Evolutionary conservation across 164 flowering plant species (phyloP), one percentile per base, ranked within the genome.

Genomic region (Saururus chinensis): DNA sequence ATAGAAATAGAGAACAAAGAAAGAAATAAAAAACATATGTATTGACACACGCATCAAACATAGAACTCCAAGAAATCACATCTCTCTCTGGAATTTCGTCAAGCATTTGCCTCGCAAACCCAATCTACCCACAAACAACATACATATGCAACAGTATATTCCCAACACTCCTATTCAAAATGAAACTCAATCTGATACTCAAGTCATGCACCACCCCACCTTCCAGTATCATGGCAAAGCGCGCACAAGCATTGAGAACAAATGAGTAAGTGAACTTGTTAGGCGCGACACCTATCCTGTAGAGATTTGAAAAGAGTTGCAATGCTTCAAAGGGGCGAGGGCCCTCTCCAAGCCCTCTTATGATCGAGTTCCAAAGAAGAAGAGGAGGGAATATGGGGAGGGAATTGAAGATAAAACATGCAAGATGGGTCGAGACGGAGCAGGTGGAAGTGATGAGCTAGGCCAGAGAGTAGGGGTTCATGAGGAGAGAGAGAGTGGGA

Each of bases 31-130:
- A n/a, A n/a, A 55, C 60, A 24, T 73, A 80, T 80, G 84, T 77
- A 53, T 76, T 64, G 64, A 74, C 77, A 53, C 70, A 82, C 49
- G 73, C 84, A 0, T 77, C 84, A 61, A 81, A 72, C 84, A 85
- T 72, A 35, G 88, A 78, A 52, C 81, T 83, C 91, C 91, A 85
- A 53, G 88, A 77, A 60, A 75, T 84, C 30, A 80, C 80, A 66
- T 77, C 79, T 66, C 79, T 78, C 51, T 68, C 68, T 67, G 63
- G 51, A 83, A 85, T 80, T 76, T 79, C 84, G 51, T 80, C 86
- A 57, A 83, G 81, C 80, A 84, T 77, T 48, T 16, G 40, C 40
- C 73, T 65, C 4, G 84, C 65, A 13, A 75, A 40, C 55, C 58
- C 73, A 64, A 74, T 68, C 16, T 53, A 70, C 40, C 65, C 66